Evolutionary conservation across 2,329 filamentous ascomycete genomes (phyloP).

Genomic region (Emergomyces orientalis): DNA sequence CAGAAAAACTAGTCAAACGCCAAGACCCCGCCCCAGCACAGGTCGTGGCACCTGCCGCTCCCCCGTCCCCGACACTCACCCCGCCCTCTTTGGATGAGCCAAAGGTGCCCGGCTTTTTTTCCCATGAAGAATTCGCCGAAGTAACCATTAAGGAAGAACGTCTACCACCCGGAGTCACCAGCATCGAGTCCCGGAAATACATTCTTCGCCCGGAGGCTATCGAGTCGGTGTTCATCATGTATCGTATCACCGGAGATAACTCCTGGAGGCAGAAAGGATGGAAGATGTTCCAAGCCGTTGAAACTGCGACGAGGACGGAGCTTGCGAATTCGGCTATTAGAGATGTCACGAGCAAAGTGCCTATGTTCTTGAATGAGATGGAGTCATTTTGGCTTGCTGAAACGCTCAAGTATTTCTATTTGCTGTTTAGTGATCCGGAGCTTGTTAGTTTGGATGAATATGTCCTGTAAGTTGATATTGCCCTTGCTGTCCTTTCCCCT

Average conservation of each 20-base stretch:
- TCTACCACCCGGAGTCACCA: constrained; percentile 35
- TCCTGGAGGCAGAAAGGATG: constrained; percentile 73
- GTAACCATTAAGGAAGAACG: constrained; percentile 35
- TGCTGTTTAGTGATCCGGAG: constrained; percentile 62
- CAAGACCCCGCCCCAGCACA: constrained; percentile 22
- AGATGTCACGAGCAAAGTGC: constrained; percentile 40
- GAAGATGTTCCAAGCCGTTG: constrained; percentile 70
- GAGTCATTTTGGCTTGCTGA: constrained; percentile 89
- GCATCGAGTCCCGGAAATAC: constrained; percentile 27
- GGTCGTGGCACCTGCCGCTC: constrained; percentile 30
- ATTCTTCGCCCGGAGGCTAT: constrained; percentile 65
- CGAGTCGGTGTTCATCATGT: constrained; percentile 82
- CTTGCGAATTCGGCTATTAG: constrained; percentile 53
- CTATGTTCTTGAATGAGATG: constrained; percentile 58
- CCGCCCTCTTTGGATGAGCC: constrained; percentile 18
- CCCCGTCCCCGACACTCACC: neutral
- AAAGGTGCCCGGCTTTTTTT: constrained; percentile 26
- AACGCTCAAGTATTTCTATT: constrained; percentile 85
- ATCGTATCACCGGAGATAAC: constrained; percentile 73
- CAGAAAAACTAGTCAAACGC: constrained; percentile 3
- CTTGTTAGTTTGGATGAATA: constrained; percentile 58
- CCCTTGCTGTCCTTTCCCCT: constrained; percentile 16
- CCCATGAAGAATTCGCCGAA: constrained; percentile 34
- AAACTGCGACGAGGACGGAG: constrained; percentile 55
- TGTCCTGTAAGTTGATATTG: constrained; percentile 43